Evolutionary conservation across 352 stramenopile genomes (phyloP), one percentile per base, ranked within the genome.

Genomic region (Globisporangium yorkense): DNA sequence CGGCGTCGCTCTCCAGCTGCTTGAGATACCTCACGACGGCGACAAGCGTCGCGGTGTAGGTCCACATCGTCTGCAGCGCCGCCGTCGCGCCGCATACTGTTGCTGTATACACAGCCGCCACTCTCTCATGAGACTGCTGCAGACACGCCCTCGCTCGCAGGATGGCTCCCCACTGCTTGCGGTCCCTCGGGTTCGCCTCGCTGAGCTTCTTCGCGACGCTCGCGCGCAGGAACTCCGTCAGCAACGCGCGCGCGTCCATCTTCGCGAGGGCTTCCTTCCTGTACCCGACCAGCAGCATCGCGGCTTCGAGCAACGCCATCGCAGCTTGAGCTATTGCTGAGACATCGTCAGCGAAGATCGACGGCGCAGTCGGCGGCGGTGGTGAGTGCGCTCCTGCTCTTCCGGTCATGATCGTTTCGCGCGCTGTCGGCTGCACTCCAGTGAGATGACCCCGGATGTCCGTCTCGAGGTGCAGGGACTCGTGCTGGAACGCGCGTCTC

Each of bases 21-120:
- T 87, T 88, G 27, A 87, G 66, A 51, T 81, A 90, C 18, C 75
- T 71, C 21, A 87, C 65, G 2, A 75, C 57, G 9, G 71, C 69
- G 3, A 68, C 56, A 33, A 87, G 57, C 18, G 63, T 50, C 2
- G 67, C 51, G 1, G 67, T 18, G 0, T 81, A 52, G 21, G 61
- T 52, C n/a, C 56, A 39, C 20, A 80, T 54, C 20, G 61, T 37
- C 5, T 56, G 49, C 0, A 79, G 48, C 0, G 60, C 67, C 29
- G 45, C 4, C 0, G 10, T 5, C 18, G 48, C 29, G 15, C 21
- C 44, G 21, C 2, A 27, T 8, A 15, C 44, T 15, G 16, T 12
- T 12, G 37, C 10, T 15, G 37, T 12, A 5, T 5, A 18, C 37
- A 43, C 37, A 5, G 13, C 2, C 37, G 37, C 12, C 0, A 43